Evolutionary conservation across 1,139 yeast genomes (phyloP), one percentile per base, ranked within the genome.

Genomic region (Petasospora fabianii): DNA sequence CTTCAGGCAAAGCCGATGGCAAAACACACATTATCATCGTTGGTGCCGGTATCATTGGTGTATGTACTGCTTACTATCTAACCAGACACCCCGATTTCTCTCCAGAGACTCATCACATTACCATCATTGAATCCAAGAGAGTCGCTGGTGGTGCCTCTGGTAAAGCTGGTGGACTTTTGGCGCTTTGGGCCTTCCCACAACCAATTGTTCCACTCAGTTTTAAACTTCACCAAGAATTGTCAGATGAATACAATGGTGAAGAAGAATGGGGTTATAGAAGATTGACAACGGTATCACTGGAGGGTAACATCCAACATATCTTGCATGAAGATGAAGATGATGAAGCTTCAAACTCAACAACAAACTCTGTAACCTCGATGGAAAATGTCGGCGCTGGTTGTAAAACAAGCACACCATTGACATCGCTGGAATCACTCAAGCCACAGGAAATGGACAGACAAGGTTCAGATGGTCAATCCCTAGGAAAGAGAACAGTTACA

Each of bases 81-180:
- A 84, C 94, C 5, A 75, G 75, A 45, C 97, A 92, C 59, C 92
- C 95, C 5, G 71, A 73, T 41, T 92, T 81, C 59, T 82, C 84
- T 54, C 76, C 85, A 0, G 65, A 68, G 21, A 80, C 77, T 43
- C 80, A 84, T 56, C 88, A 85, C 54, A 84, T 92, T 49, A 85
- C 96, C 14, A 75, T 92, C n/a, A 62, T 92, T 17, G 98, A 92
- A 61, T 82, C 94, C 39, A 84, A 85, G 50, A 72, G 96, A 54
- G 95, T 92, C 4, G 98, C 97, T 0, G 95, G 97, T 35, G 98
- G 97, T 29, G 98, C 98, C 14, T 79, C 90, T 29, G 98, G 98
- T 41, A 92, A 92, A 55, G 98, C 98, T 3, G 98, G 98, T 29
- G 98, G 98, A 0, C 68, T 92, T 36, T 65, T 92, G 41, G 97